Evolutionary conservation across 2,329 filamentous ascomycete genomes (phyloP).

Genomic region (Gaeumannomyces sp.): DNA sequence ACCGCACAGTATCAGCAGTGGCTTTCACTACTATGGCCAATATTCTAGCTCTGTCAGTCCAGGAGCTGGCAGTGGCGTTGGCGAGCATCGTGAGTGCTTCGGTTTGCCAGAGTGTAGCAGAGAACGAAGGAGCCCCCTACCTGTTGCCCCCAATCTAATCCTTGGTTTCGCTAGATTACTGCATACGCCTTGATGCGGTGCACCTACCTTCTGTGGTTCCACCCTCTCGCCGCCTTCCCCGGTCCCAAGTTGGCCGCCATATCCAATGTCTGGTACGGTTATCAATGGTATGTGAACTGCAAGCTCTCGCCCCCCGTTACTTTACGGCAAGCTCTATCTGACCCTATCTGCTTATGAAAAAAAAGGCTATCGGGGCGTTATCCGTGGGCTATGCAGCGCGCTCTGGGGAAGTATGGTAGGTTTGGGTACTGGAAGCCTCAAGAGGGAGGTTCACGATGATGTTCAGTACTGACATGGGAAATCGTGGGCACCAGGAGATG

Average conservation of each 20-base stretch:
- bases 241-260: slow-evolving; percentile 20
- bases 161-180: background rate
- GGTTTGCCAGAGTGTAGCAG: no score
- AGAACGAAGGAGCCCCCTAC: no score
- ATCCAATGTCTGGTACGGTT: slow-evolving; percentile 10
- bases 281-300: background rate
- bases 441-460: no score
- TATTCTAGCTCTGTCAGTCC: no score
- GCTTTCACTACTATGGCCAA: no score
- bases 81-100: no score
- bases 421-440: background rate
- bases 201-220: slow-evolving; percentile 21
- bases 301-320: no score
- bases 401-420: background rate
- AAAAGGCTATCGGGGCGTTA: background rate
- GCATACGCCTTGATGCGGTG: background rate
- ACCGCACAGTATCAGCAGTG: no score
- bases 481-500: background rate
- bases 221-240: slow-evolving; percentile 20
- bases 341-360: background rate
- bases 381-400: background rate
- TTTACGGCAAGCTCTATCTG: no score
- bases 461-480: background rate
- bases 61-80: no score
- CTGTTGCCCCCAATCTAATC: background rate